Conservation (phyloP, 2,329 filamentous ascomycete genomes). For the Aureobasidium lini region DNA sequence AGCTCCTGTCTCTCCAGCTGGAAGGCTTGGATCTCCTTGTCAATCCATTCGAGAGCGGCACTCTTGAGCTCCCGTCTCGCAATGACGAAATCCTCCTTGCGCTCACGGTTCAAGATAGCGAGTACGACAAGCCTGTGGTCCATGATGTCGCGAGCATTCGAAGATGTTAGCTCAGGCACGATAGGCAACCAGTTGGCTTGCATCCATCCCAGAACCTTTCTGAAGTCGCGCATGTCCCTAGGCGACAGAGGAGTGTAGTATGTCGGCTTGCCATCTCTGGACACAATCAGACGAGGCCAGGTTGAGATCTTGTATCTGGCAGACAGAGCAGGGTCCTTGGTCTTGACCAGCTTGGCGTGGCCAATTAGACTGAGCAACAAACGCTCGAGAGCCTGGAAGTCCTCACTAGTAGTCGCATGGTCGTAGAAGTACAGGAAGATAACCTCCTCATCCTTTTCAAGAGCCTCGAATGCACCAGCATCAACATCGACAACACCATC, state of each 20-base stretch:
- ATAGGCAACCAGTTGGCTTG: slow-evolving; percentile 92
- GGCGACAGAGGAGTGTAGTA: slow-evolving; percentile 87
- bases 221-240: slow-evolving; percentile 83
- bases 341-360: slow-evolving; percentile 88
- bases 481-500: slow-evolving; percentile 75
- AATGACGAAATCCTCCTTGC: slow-evolving; percentile 67
- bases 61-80: slow-evolving; percentile 89
- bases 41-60: slow-evolving; percentile 95
- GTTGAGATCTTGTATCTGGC: slow-evolving; percentile 91
- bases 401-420: slow-evolving; percentile 84
- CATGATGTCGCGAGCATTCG: slow-evolving; percentile 93
- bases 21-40: slow-evolving; percentile 86
- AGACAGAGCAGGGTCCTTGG: slow-evolving; percentile 65
- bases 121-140: slow-evolving; percentile 90
- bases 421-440: slow-evolving; percentile 98
- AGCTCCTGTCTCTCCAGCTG: slow-evolving; percentile 89
- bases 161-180: slow-evolving; percentile 84
- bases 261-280: slow-evolving; percentile 77
- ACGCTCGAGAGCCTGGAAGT: slow-evolving; percentile 81
- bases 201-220: slow-evolving; percentile 84
- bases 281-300: slow-evolving; percentile 88
- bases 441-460: slow-evolving; percentile 91
- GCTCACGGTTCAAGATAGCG: slow-evolving; percentile 73
- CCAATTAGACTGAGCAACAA: slow-evolving; percentile 83
- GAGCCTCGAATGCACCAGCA: slow-evolving; percentile 63